phyloP scores from a whole-genome alignment of 2,329 filamentous ascomycete genomes.

The Phialophora tarda region DNA sequence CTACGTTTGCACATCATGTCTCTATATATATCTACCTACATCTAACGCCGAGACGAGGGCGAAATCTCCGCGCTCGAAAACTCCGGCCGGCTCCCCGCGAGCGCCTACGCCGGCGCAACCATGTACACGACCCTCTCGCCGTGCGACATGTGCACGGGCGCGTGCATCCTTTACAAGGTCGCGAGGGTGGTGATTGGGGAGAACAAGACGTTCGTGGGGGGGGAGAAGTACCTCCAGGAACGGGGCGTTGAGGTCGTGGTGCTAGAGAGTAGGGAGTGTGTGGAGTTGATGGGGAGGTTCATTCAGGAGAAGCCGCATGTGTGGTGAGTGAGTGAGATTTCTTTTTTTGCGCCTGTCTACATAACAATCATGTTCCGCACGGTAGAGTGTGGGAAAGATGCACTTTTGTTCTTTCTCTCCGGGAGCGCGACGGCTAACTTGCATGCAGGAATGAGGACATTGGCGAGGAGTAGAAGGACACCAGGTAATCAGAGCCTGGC shows the following conservation, averaged over 20 bases:
- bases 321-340: constrained; percentile 59
- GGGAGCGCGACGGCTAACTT: background rate
- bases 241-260: constrained; percentile 76
- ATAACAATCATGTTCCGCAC: background rate
- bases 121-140: constrained; percentile 83
- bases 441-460: constrained; percentile 64
- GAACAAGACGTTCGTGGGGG: constrained; percentile 75
- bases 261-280: constrained; percentile 68
- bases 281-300: constrained; percentile 72
- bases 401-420: background rate
- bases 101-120: constrained; percentile 72
- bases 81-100: constrained; percentile 72
- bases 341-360: background rate
- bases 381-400: background rate
- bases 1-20: background rate
- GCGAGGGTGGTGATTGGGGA: constrained; percentile 76
- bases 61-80: constrained; percentile 78
- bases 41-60: constrained; percentile 56
- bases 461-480: constrained; percentile 42
- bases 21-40: background rate
- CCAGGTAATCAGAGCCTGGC: background rate
- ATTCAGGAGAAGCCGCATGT: constrained; percentile 73
- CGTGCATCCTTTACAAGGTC: constrained; percentile 77
- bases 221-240: constrained; percentile 71
- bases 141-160: constrained; percentile 82